Evolutionary conservation across 192 early-diverging fungal genomes (phyloP), one percentile per base, ranked within the genome.

Genomic region (Gryganskiella cystojenkinii): DNA sequence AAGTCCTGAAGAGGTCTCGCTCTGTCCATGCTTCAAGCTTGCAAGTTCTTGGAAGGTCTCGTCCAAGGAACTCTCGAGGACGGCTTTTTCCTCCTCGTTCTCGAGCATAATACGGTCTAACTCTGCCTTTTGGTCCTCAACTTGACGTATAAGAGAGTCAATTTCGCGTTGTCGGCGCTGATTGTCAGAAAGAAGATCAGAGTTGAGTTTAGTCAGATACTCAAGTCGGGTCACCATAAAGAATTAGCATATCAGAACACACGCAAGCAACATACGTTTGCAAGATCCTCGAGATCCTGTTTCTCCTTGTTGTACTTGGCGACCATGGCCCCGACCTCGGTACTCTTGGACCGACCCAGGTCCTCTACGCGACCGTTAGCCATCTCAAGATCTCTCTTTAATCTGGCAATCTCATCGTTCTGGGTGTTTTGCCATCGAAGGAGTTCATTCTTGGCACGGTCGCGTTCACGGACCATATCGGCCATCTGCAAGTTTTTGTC

Each of bases 401-500:
- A 85, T 4, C 93, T 88, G 22, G 83, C 82, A 52, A 97, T 80
- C 59, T 97, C 95, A 45, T 93, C 93, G 27, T 91, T 88, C 71
- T 94, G 93, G 59, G 88, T 87, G 67, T 90, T 81, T 61, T 91
- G 88, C 60, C 95, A 57, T 34, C 92, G 86, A 58, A 92, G 87
- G 10, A 94, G 80, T 49, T 96, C 93, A 33, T 90, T 89, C 64
- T 89, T 83, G 40, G 94, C 87, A 45, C 90, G 89, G 81, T 96
- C 93, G 61, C 94, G 88, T 80, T 97, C 94, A 43, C 95, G 90
- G 67, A 98, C 92, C 83, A 95, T 93, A 67, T 97, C 94, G 8
- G 93, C 76, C 70, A 68, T 79, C 53, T 59, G 44, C 49, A 69
- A 42, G 57, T 93, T 93, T 82, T 92, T 93, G 79, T 86, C 83